These are phyloP conservation scores for Stachybotrys chartarum DNA, from an alignment of 2,329 filamentous ascomycete genomes.

Conservation along the genomic window DNA sequence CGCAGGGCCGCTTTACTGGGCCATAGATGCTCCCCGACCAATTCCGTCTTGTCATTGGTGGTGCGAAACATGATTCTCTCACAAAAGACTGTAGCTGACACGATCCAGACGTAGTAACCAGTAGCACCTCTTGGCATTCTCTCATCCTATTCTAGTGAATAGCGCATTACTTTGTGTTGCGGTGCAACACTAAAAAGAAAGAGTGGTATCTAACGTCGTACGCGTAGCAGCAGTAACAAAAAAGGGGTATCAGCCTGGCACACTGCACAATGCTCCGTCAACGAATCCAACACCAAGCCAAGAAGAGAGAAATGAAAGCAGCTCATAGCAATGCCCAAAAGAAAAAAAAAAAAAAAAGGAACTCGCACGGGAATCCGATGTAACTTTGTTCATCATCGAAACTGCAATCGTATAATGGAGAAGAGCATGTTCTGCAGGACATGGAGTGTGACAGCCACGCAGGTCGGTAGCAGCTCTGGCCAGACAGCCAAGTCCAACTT, in stretches of 20 bases:
- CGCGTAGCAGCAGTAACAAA: neutral
- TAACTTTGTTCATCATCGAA: slow-evolving; percentile 23
- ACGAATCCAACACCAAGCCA: neutral
- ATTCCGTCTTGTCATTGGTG: too few relatives aligned
- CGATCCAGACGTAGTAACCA: neutral
- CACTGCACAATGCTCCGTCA: neutral
- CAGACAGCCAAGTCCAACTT: slow-evolving; percentile 58
- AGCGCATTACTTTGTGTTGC: neutral
- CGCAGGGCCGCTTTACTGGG: too few relatives aligned
- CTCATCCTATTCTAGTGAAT: too few relatives aligned
- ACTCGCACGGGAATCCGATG: too few relatives aligned
- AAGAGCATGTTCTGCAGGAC: slow-evolving; percentile 68
- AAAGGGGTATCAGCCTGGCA: neutral
- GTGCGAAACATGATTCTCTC: too few relatives aligned
- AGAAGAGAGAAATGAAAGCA: neutral
- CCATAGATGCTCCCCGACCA: too few relatives aligned
- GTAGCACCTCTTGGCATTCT: neutral
- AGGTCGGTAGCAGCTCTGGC: slow-evolving; percentile 61
- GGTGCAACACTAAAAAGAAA: neutral
- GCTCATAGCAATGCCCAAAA: neutral
- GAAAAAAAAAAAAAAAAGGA: neutral
- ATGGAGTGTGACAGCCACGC: slow-evolving; percentile 58
- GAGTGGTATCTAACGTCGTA: neutral
- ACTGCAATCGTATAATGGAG: slow-evolving; percentile 59
- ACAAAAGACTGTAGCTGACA: too few relatives aligned